Evolutionary conservation across 1,284 basidiomycete genomes (phyloP), one percentile per base, ranked within the genome.

Genomic region (Moesziomyces sp.): DNA sequence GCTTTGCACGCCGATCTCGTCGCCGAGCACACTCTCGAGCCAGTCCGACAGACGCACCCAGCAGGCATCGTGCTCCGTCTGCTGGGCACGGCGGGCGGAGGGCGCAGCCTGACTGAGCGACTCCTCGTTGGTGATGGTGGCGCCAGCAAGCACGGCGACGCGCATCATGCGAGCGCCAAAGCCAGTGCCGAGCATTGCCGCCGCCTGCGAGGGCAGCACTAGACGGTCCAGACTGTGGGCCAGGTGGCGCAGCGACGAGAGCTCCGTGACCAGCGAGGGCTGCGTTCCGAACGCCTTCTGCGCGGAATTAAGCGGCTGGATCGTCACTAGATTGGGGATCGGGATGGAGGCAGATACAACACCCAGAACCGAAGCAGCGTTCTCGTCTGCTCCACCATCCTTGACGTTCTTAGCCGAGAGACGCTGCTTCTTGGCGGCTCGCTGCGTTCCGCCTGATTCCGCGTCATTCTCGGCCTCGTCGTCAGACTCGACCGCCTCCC

Each of bases 181-280:
- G 1, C 58, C 63, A 16, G 58, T 56, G 18, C 66, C 72, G 3
- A 74, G 51, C 61, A 74, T 69, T 16, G 71, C 68, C 14, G 74
- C 74, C 8, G 73, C 63, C 52, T 76, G 74, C 9, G 74, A 76
- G 2, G 74, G 74, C 38, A 76, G 49, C 23, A 64, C 59, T 3
- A 76, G 68, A 1, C 66, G 58, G 26, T 74, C 74, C 26, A 76
- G n/a, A 46, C 66, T 67, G 34, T 67, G 65, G 5, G 71, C 74
- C 0, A 76, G 68, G 35, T 74, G 71, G n/a, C 68, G 66, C 26
- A 76, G 48, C 19, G 74, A 74, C 16, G 74, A 74, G 3, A 76
- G 58, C 46, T 76, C 74, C 19, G 74, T 71, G 59, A 76, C 51
- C 28, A 76, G 55, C 21, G 66, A 59, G 4, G 74, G 65, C 34